A percentile compares a stretch with the other conserved stretches of the same genome.
Conservation (phyloP, 108 stramenopile species). For the Nannochloropsis salina region DNA sequence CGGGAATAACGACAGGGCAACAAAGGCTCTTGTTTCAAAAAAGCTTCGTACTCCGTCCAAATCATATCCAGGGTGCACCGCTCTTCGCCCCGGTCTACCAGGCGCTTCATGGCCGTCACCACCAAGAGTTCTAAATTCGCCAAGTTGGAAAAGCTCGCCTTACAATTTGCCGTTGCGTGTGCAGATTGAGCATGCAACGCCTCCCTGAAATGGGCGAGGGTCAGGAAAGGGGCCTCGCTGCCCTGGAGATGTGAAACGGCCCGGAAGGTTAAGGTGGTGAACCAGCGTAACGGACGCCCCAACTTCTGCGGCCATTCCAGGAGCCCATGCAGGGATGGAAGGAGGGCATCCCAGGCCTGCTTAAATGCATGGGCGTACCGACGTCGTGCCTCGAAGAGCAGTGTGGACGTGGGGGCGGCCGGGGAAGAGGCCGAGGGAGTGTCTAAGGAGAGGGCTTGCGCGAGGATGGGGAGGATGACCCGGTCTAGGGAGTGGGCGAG, state of each 20-base stretch:
- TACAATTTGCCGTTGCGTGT: background rate
- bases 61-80: background rate
- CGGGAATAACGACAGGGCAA: background rate
- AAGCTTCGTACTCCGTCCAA: background rate
- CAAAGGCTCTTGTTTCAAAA: conserved; percentile 15
- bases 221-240: background rate
- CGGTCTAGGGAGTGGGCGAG: background rate
- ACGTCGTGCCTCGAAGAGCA: background rate
- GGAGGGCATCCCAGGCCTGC: background rate
- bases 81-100: background rate
- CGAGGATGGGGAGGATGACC: conserved; percentile 17
- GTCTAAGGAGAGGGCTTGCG: background rate
- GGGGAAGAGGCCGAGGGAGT: background rate
- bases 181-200: background rate
- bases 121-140: conserved; percentile 11
- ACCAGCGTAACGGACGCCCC: background rate
- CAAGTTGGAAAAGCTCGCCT: background rate
- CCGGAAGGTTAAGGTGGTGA: background rate
- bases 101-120: background rate
- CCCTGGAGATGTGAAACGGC: background rate
- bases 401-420: background rate
- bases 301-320: conserved; percentile 3
- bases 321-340: background rate
- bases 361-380: conserved; percentile 12
- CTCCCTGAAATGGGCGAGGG: background rate